Base-by-base conservation (phyloP, 495 filamentous ascomycete genomes). In the Cercophora sp. region DNA sequence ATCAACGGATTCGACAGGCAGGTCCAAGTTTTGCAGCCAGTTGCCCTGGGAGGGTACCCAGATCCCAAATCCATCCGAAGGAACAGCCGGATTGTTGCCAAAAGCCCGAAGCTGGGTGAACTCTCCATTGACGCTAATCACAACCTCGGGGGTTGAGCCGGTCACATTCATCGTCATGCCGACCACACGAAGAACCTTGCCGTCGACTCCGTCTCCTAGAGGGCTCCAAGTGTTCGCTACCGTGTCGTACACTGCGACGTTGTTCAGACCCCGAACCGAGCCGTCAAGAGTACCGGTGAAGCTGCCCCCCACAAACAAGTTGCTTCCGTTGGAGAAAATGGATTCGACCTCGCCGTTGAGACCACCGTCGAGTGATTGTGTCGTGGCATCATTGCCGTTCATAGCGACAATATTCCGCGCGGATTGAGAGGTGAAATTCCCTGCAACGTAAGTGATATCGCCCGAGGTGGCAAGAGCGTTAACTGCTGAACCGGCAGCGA, bases 21-120 rank as follows among this genome's bases (percentile, higher is more conserved):
- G 65, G 39, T 88, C 71, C 34, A 97, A 71, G 57, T 90, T 92
- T 66, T 89, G 82, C 19, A 97, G 71, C 93, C 93, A 99, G 62
- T 94, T 89, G 34, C 82, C 79, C 42, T 77, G 79, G 4, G 91
- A 93, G 18, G 90, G 89, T n/a, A 97, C 86, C 93, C 93, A 99
- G 20, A 96, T 73, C 24, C 87, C 93, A 62, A 97, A 91, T 1
- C 91, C 89, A 42, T 79, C 63, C 2, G 83, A 85, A 10, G 78
- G 58, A 9, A 83, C 68, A n/a, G 80, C 77, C 9, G 75, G 59
- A 55, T 82, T 85, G 45, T 71, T 73, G 35, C 71, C 83, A 61
- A 86, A 90, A 2, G 80, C 78, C 16, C 84, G 70, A 22, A 96
- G 77, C 52, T 81, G 71, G 19, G 79, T 74, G 65, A 99, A 99